These are phyloP conservation scores for Caloboletus firmus DNA, from an alignment of 1,284 basidiomycete genomes.

Conservation along the genomic window DNA sequence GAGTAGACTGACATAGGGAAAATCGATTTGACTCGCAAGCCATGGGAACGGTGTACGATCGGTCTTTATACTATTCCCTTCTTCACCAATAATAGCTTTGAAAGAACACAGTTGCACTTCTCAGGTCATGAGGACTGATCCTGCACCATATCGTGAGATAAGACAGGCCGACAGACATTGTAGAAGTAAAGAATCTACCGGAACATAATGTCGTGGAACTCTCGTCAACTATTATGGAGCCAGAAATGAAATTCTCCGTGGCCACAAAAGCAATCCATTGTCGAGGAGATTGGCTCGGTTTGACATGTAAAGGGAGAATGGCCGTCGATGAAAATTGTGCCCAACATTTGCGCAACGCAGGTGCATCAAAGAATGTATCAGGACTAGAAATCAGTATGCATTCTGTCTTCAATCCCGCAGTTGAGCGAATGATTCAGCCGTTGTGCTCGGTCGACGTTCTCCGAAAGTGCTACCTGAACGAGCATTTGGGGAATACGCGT, in stretches of 20 bases:
- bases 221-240: not conserved
- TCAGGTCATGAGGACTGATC: conserved; percentile 1
- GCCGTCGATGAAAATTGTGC: too few species aligned
- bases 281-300: not conserved
- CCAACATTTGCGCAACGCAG: not conserved
- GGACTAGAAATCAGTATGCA: too few species aligned
- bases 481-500: too few species aligned
- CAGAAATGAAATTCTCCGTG: not conserved
- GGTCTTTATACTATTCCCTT: not conserved
- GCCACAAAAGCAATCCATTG: not conserved
- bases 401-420: not conserved
- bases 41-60: not conserved
- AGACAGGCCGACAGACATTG: not conserved
- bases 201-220: not conserved
- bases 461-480: too few species aligned
- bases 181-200: not conserved
- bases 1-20: conserved; percentile 21
- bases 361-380: not conserved
- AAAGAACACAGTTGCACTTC: not conserved
- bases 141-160: too few species aligned
- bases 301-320: not conserved
- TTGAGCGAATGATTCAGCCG: not conserved
- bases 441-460: not conserved
- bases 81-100: not conserved
- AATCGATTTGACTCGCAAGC: not conserved